These are phyloP conservation scores for Beauveria medogensis DNA, from an alignment of 2,329 filamentous ascomycete genomes.

Conservation along the genomic window DNA sequence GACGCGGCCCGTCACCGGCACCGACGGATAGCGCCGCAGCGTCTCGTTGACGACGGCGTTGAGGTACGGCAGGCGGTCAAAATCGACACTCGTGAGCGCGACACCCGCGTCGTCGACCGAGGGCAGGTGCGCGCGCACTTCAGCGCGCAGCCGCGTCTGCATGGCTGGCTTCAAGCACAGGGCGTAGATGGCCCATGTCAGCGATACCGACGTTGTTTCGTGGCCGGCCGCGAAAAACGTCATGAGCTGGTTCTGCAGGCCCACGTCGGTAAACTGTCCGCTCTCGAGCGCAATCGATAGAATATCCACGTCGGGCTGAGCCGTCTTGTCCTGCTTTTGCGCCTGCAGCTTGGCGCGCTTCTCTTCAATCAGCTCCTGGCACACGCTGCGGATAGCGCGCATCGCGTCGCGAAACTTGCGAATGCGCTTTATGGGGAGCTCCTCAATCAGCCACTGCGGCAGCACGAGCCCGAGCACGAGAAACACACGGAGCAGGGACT, in stretches of 20 bases:
- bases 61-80: constrained; percentile 66
- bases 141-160: constrained; percentile 58
- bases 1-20: constrained; percentile 62
- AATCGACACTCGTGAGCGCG: constrained; percentile 29
- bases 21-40: constrained; percentile 64
- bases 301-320: constrained; percentile 58
- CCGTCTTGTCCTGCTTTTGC: constrained; percentile 26
- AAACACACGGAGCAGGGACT: constrained; percentile 37
- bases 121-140: constrained; percentile 56
- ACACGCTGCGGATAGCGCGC: constrained; percentile 54
- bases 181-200: constrained; percentile 69
- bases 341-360: constrained; percentile 50
- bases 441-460: constrained; percentile 50
- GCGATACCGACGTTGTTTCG: constrained; percentile 67
- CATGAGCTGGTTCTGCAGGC: constrained; percentile 84
- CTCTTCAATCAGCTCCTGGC: constrained; percentile 58
- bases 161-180: constrained; percentile 58
- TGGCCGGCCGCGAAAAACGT: constrained; percentile 79
- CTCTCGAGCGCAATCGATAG: constrained; percentile 71
- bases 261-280: constrained; percentile 67
- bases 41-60: constrained; percentile 64
- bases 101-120: constrained; percentile 26
- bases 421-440: constrained; percentile 65
- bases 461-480: constrained; percentile 54
- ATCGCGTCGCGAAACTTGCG: constrained; percentile 50